A percentile compares a stretch with the other conserved stretches of the same genome.
Evolutionary conservation across 2,329 filamentous ascomycete genomes (phyloP).

Genomic region (Diaporthe velutina): DNA sequence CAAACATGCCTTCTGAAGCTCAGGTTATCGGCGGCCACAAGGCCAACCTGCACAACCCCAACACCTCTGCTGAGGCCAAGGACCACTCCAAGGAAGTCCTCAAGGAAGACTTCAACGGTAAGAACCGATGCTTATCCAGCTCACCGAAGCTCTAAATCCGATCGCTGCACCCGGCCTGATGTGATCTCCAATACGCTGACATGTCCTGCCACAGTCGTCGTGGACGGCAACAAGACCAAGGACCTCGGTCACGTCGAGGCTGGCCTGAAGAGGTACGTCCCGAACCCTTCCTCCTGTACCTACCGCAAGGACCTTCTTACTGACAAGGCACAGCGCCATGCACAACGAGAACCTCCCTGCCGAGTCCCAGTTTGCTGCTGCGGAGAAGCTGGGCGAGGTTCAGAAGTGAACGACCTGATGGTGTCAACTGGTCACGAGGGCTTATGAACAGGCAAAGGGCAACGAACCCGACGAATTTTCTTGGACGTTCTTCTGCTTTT

Average conservation of each 20-base stretch:
- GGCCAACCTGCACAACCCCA: conserved; percentile 69
- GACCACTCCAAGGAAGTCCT: conserved; percentile 66
- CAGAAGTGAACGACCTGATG: conserved; percentile 29
- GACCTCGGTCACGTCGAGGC: conserved; percentile 67
- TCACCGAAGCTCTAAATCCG: neutral
- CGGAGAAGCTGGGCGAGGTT: conserved; percentile 35
- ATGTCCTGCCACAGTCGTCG: conserved; percentile 44
- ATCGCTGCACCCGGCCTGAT: no score
- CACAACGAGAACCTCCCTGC: conserved; percentile 70
- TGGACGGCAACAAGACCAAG: conserved; percentile 56
- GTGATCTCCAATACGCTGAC: neutral
- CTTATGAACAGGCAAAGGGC: neutral
- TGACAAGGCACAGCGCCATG: conserved; percentile 53
- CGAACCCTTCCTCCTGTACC: conserved; percentile 34
- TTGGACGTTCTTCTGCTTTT: conserved; percentile 5
- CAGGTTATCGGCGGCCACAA: conserved; percentile 71
- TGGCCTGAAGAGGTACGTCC: conserved; percentile 63
- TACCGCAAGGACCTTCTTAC: conserved; percentile 40
- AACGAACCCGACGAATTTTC: neutral
- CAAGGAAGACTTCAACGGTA: conserved; percentile 61
- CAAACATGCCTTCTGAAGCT: conserved; percentile 62
- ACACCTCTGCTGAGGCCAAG: conserved; percentile 68
- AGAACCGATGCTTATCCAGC: conserved; percentile 46
- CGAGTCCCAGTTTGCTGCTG: conserved; percentile 61
- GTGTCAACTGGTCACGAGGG: no score